Evolutionary conservation across 2,329 filamentous ascomycete genomes (phyloP), one percentile per base, ranked within the genome.

Genomic region (Fusarium mexicanum): DNA sequence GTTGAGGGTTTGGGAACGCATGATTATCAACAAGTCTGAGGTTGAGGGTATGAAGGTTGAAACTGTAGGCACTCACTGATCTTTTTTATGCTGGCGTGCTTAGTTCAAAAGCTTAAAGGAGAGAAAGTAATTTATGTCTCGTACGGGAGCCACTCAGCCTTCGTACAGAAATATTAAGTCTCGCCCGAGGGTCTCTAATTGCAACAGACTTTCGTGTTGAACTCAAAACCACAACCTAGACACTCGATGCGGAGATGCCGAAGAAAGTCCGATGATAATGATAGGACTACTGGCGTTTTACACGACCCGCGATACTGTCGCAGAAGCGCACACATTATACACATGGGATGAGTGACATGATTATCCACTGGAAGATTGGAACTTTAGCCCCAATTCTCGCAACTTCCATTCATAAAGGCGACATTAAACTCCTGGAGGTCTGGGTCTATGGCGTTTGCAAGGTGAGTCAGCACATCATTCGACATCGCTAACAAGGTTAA

Each of bases 261-360:
- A 50, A 11, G 11, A 8, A 17, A 12, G 8, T 9, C 7, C 10
- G 5, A 17, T 4, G 14, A 13, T 3, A 9, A 31, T 8, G 9
- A 13, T 5, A 18, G 22, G 29, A 18, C 8, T 8, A 6, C 29
- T n/a, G 5, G 8, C 16, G 8, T 4, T 18, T 35, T 6, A 14
- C 12, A 3, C 3, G 17, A 24, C 8, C 6, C 6, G 6, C 8
- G n/a, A 8, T 20, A 14, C 12, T 13, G 17, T 24, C 0, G 3
- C 20, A 24, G 8, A 4, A 24, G 11, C 17, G 4, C 4, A 4
- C 7, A 6, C 3, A 1, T 0, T 12, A 10, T 35, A 10, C 1
- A 16, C 8, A 8, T 6, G 31, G 20, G 17, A 35, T 5, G 12
- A 35, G 6, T 12, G 17, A 2, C 3, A 51, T 14, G 17, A 11